Evolutionary conservation across 495 filamentous ascomycete species (phyloP), one percentile per base, ranked within the genome.

Genomic region (Ramalina peruviana): DNA sequence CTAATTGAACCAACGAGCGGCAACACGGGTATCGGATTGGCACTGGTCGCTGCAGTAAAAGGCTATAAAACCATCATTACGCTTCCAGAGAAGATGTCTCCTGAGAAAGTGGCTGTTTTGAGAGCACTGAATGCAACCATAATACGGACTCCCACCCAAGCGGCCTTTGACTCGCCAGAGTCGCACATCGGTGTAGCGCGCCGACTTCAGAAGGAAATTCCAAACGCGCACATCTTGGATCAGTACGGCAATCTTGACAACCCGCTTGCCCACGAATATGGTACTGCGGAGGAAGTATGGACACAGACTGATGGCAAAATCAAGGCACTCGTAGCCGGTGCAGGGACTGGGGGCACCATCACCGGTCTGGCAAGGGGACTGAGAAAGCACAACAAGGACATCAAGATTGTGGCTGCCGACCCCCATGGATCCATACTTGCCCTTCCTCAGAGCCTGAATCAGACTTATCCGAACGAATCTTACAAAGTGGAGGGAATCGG

Each of bases 401-500:
- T 97, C 58, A 86, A 88, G 62, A 75, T 97, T 45, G 79, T 97
- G 38, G 89, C 86, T 4, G 92, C 92, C 3, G 92, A 99, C 66
- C 92, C 92, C 4, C 73, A 84, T 38, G 92, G 92, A 4, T 89
- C 83, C 30, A 83, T 96, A 57, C 71, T 99, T 20, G 92, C 92
- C 17, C 54, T 89, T 17, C 92, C 92, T 5, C 74, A 78, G 50
- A 51, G 65, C 7, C 68, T 97, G 47, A 97, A 99, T 57, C 73
- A 82, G 42, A 79, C 83, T 50, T 75, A 83, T 54, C 77, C 73
- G 30, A 86, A 94, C 61, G 82, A 85, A 55, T 72, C 84, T 5
- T 99, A 99, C 62, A 97, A 97, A 69, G 92, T 99, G 0, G 92
- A 99, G 69, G 92, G 92, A 19, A 97, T 99, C 60, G 92, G 92